A percentile compares a stretch with the other conserved stretches of the same genome.
Evolutionary conservation across 2,329 filamentous ascomycete species (phyloP).

Genomic region (Hawksworthiomyces lignivorus): DNA sequence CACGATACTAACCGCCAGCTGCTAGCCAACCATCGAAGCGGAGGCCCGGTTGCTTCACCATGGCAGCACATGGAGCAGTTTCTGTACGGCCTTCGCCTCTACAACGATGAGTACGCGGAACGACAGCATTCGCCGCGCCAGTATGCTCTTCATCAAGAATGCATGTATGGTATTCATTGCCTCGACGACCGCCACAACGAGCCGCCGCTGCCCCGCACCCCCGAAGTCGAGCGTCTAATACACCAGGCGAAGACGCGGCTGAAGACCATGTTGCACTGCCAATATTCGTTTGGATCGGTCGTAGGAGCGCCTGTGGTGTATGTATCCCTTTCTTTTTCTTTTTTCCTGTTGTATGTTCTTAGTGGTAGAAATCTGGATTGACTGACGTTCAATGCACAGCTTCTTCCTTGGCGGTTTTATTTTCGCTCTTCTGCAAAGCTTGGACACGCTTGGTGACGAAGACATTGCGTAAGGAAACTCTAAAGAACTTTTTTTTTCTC

Average conservation of each 20-base stretch:
- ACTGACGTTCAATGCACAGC: too few relatives aligned
- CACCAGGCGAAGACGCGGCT: conserved; percentile 16
- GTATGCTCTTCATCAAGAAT: conserved; percentile 7
- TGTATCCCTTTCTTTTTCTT: not conserved
- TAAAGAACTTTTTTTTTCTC: not conserved
- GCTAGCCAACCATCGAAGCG: conserved; percentile 3
- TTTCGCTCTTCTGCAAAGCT: conserved; percentile 17
- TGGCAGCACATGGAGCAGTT: conserved; percentile 20
- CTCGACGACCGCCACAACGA: conserved; percentile 5
- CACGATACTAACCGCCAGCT: conserved; percentile 1
- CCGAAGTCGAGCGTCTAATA: conserved; percentile 7
- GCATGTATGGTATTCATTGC: not conserved
- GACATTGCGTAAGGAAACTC: conserved; percentile 11
- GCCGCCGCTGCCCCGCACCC: conserved; percentile 7
- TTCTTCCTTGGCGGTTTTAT: conserved; percentile 23
- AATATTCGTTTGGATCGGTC: conserved; percentile 20
- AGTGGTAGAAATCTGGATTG: too few relatives aligned
- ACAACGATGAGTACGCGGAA: conserved; percentile 12
- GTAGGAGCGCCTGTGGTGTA: conserved; percentile 20
- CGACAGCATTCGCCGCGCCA: conserved; percentile 16
- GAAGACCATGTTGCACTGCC: conserved; percentile 19
- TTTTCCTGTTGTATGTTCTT: not conserved
- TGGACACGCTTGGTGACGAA: conserved; percentile 14
- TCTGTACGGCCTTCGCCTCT: conserved; percentile 17
- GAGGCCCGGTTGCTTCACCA: conserved; percentile 13